phyloP scores from a whole-genome alignment of 2,329 filamentous ascomycete genomes.

The Penicillium italicum region DNA sequence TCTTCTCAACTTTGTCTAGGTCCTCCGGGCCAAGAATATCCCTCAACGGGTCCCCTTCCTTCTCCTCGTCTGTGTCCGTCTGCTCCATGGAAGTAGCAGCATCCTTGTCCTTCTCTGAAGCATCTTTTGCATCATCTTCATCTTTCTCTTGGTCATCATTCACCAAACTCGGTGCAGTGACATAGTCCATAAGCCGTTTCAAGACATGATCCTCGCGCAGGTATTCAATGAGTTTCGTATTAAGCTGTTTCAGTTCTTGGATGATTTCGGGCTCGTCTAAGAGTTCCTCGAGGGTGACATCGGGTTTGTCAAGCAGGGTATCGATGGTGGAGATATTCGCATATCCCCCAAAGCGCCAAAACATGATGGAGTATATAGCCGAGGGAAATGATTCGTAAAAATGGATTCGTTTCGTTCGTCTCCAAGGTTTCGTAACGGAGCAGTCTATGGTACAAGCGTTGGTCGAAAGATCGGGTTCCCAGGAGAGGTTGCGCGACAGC shows the following conservation, averaged over 20 bases:
- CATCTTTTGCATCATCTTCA: constrained; percentile 47
- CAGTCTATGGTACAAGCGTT: constrained; percentile 27
- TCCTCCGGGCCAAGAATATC: constrained; percentile 40
- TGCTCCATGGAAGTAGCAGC: constrained; percentile 19
- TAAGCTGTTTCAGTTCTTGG: constrained; percentile 96
- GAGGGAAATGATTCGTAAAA: constrained; percentile 37
- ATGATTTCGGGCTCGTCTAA: constrained; percentile 95
- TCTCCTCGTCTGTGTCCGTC: constrained; percentile 33
- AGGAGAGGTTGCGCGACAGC: constrained; percentile 19
- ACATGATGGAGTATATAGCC: constrained; percentile 68
- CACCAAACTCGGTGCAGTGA: constrained; percentile 67
- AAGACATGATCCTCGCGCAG: constrained; percentile 83
- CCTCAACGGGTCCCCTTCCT: constrained; percentile 34
- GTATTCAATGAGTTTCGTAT: constrained; percentile 95
- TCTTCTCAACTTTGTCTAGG: constrained; percentile 77
- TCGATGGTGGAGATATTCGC: constrained; percentile 96
- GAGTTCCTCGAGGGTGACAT: constrained; percentile 92
- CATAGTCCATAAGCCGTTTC: constrained; percentile 82
- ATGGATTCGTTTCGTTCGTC: constrained; percentile 25
- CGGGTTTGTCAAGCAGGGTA: constrained; percentile 89
- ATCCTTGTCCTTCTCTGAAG: constrained; percentile 26
- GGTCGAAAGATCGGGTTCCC: constrained; percentile 9
- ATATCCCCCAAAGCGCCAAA: constrained; percentile 99
- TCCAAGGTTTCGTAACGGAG: constrained; percentile 28
- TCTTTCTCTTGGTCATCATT: constrained; percentile 53